Percentiles rank a stretch among this genome's conserved stretches.
phyloP scores from a whole-genome alignment of 345 rosid genomes.

The Citrus reticulata region DNA sequence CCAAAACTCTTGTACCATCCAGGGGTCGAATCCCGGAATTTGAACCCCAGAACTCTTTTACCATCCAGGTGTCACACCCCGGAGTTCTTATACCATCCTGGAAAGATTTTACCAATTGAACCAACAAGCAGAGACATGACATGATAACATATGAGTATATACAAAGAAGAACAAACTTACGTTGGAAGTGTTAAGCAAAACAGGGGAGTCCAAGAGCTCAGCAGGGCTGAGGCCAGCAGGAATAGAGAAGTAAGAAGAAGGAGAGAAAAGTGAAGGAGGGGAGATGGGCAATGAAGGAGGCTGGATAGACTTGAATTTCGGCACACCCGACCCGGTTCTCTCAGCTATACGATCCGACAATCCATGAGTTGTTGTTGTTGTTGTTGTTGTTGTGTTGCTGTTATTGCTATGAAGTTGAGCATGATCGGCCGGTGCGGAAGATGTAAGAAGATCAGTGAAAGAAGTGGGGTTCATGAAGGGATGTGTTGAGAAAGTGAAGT shows the following conservation, averaged over 20 bases:
- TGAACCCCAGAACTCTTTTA: too few relatives aligned
- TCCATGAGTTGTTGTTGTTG: background rate
- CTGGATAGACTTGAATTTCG: constrained; percentile 75
- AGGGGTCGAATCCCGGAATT: too few relatives aligned
- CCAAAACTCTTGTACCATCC: too few relatives aligned
- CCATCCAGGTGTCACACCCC: too few relatives aligned
- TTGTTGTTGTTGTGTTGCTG: background rate
- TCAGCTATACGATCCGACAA: constrained; percentile 45
- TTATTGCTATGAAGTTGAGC: background rate
- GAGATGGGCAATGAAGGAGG: constrained; percentile 85
- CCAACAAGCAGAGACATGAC: background rate
- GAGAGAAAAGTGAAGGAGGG: constrained; percentile 55
- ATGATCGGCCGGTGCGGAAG: constrained; percentile 12
- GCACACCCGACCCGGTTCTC: constrained; percentile 65
- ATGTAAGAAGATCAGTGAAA: constrained; percentile 56
- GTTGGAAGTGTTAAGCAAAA: constrained; percentile 56
- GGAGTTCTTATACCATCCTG: too few relatives aligned
- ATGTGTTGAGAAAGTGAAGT: constrained; percentile 27
- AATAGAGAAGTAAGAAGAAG: constrained; percentile 71
- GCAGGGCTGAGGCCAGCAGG: constrained; percentile 81
- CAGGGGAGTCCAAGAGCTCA: constrained; percentile 86
- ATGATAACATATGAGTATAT: background rate
- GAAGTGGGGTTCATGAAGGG: constrained; percentile 40
- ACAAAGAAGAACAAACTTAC: constrained; percentile 27
- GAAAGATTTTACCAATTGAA: too few relatives aligned